Evolutionary conservation across 2,329 filamentous ascomycete genomes (phyloP), one percentile per base, ranked within the genome.

Genomic region (Cladosporium cucumerinum): DNA sequence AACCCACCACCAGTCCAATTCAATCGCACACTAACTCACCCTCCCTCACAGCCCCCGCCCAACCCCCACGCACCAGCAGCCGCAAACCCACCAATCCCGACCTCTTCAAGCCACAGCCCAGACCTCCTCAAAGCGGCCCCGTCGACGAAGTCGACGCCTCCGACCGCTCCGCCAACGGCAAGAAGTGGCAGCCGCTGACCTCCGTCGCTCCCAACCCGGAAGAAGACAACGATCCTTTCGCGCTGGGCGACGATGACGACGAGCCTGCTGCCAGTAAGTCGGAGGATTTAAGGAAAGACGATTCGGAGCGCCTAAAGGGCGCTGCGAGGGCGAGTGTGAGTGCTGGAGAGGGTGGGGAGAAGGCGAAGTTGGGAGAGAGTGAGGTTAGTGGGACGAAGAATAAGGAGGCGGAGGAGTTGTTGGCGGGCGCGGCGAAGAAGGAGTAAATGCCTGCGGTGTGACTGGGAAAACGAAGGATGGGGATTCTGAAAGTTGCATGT

Each of bases 101-200:
- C 74, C 82, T 96, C 58, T 96, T 96, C 83, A 92, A 91, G 74
- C 85, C 89, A 12, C 85, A 84, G 2, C 83, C 86, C 1, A 78
- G 80, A 63, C 80, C 78, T 46, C 83, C 82, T 12, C 85, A 86
- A 43, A 81, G 81, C 46, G 86, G 86, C 1, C 85, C 87, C 12
- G 86, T 91, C 2, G 91, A 96, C 72, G 92, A 97, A 73, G 93
- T 97, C 55, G 85, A 89, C 70, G 87, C 83, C 36, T 76, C 90
- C 65, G 95, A 96, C 75, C 86, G 88, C 32, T 69, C 67, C 36
- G 95, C 96, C 75, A 95, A 93, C 80, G 79, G 86, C 54, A 97
- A 93, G 85, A 99, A 99, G 81, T 99, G 95, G 95, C 94, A 99
- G 78, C 94, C 95, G 11, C 81, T 99, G 71, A 92, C 93, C 14